Evolutionary conservation across 768 basidiomycete species (phyloP), one percentile per base, ranked within the genome.

Genomic region (Tulasnella sp.): DNA sequence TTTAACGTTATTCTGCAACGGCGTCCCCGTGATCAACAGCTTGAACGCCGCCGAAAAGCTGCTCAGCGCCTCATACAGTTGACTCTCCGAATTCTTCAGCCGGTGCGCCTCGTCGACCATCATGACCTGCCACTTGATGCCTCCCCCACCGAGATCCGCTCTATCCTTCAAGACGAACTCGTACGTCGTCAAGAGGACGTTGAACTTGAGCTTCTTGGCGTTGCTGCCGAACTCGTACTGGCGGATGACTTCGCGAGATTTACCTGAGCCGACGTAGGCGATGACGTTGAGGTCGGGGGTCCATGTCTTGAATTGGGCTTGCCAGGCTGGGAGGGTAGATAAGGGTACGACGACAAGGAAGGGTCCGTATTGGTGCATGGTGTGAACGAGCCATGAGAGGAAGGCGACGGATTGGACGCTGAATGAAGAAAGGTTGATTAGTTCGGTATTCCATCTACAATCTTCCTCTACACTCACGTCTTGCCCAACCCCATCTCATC

Each of bases 401-500:
- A 93, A 94, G 0, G 92, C 73, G 10, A 98, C 94, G 0, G 93
- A 93, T 76, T 99, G 96, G 5, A 99, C 93, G 19, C 87, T 91
- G 62, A 38, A 10, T 24, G 43, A 42, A 62, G 10, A 15, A 50
- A 17, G 21, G 38, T 10, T 31, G 24, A 44, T 17, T 22, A 59
- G 11, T 30, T n/a, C 19, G 17, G 42, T 34, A 53, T 25, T n/a
- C 9, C 25, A 29, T 10, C 15, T 9, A 15, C 31, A 17, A 22
- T 3, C 10, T 46, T 25, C 4, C 15, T 10, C 4, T 15, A 15
- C 4, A 54, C 62, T 48, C 63, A 87, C 80, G 76, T 77, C 81
- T 99, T 99, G 55, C 96, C 96, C 24, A 99, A 85, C 69, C 96
- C 96, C 96, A 98, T 99, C 78, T 99, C 96, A 67, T 99, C 96